Percentiles rank a stretch among this genome's conserved stretches.
Conservation (phyloP, 305 asterid genomes). For the Fraxinus angustifolia region DNA sequence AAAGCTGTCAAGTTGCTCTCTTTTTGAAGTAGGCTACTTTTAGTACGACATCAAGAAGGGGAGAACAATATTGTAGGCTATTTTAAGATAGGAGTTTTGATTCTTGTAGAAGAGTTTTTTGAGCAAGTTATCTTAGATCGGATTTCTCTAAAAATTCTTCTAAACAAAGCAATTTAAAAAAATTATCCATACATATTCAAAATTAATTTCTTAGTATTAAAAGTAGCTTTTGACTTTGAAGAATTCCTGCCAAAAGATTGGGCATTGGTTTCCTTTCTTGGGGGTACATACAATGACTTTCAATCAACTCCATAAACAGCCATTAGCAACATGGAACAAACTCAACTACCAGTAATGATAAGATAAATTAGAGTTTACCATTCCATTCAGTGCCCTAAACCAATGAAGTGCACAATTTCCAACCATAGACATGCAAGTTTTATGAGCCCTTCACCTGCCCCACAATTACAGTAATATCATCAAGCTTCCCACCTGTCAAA, state of each 20-base stretch:
- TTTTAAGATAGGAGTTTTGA: neutral
- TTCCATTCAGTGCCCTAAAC: neutral
- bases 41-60: neutral
- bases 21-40: neutral
- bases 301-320: neutral
- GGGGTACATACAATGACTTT: neutral
- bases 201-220: too few species aligned
- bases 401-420: neutral
- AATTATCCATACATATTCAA: neutral
- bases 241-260: neutral
- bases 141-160: neutral
- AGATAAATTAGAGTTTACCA: neutral
- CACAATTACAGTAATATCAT: slow-evolving; percentile 71
- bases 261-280: neutral
- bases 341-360: neutral
- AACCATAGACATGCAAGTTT: slow-evolving; percentile 15
- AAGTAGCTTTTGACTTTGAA: too few species aligned
- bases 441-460: slow-evolving; percentile 51
- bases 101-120: too few species aligned
- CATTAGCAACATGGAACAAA: neutral
- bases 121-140: neutral
- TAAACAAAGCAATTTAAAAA: too few species aligned
- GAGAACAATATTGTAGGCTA: neutral
- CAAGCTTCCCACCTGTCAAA: slow-evolving; percentile 69
- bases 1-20: neutral